Percentiles rank a stretch among this genome's conserved stretches.
Evolutionary conservation across 2,329 filamentous ascomycete species (phyloP).

Genomic region (Ophiosphaerella korrae): DNA sequence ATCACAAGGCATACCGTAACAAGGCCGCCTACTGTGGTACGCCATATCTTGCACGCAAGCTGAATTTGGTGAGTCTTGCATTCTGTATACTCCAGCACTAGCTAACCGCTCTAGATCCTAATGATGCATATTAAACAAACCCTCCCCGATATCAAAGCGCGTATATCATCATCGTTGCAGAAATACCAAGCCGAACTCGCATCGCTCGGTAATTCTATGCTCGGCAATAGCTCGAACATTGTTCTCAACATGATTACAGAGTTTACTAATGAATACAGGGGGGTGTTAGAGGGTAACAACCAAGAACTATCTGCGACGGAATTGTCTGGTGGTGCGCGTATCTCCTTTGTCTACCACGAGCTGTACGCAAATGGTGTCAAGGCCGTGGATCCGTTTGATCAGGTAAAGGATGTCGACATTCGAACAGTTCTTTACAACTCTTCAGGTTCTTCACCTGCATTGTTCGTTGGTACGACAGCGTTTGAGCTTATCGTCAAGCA

Average conservation of each 20-base stretch:
- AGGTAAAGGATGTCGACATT: conserved; percentile 97
- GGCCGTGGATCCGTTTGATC: conserved; percentile 95
- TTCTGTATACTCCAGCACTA: not conserved
- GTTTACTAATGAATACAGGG: conserved; percentile 97
- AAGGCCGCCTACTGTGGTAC: conserved; percentile 99
- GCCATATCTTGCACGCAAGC: conserved; percentile 92
- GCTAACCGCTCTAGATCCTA: conserved; percentile 67
- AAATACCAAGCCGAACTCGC: conserved; percentile 87
- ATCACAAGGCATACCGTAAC: conserved; percentile 97
- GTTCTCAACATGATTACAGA: conserved; percentile 98
- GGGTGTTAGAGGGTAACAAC: conserved; percentile 94
- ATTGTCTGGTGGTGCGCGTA: conserved; percentile 94
- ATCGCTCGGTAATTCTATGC: conserved; percentile 87
- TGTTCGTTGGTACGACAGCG: conserved; percentile 97
- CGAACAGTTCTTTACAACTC: conserved; percentile 98
- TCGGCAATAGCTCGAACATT: conserved; percentile 95
- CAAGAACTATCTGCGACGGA: conserved; percentile 93
- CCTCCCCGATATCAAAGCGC: conserved; percentile 95
- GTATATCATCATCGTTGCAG: conserved; percentile 89
- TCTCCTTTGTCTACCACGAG: conserved; percentile 99
- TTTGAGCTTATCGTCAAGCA: conserved; percentile 99
- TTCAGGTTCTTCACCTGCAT: conserved; percentile 93
- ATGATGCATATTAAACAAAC: conserved; percentile 99
- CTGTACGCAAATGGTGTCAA: conserved; percentile 97
- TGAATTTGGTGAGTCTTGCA: conserved; percentile 73